Evolutionary conservation across 345 rosid genomes (phyloP).

Genomic region (Noccaea caerulescens): DNA sequence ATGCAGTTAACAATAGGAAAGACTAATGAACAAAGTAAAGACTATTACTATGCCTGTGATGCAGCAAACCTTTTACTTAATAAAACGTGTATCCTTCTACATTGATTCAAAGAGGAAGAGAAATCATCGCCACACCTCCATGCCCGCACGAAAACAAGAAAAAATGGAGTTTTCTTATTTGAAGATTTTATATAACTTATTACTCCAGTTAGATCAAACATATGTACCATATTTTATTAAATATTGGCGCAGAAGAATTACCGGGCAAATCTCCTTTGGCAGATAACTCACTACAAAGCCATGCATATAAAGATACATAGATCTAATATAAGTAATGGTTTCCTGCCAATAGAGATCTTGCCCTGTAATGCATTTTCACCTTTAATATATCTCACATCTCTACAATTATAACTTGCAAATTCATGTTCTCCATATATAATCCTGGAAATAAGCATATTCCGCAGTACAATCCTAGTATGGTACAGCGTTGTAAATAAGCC

Average conservation of each 20-base stretch:
- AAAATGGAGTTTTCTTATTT: background rate
- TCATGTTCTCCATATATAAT: slow-evolving; percentile 30
- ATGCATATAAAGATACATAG: slow-evolving; percentile 30
- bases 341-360: slow-evolving; percentile 44
- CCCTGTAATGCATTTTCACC: slow-evolving; percentile 45
- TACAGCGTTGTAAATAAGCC: background rate
- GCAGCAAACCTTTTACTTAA: no score
- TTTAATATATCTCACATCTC: slow-evolving; percentile 18
- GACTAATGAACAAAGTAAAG: no score
- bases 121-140: background rate
- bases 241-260: slow-evolving; percentile 33
- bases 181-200: no score
- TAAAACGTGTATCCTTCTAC: no score
- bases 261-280: slow-evolving; percentile 50
- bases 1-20: no score
- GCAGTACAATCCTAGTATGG: slow-evolving; percentile 27
- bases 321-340: slow-evolving; percentile 25
- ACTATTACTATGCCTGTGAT: no score
- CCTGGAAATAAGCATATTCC: slow-evolving; percentile 26
- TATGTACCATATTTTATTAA: background rate
- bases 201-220: background rate
- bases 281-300: slow-evolving; percentile 38
- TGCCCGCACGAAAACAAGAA: background rate
- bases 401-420: slow-evolving; percentile 27
- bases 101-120: background rate